Evolutionary conservation across 2,329 filamentous ascomycete species (phyloP).

Genomic region (Lachnellula willkommii): DNA sequence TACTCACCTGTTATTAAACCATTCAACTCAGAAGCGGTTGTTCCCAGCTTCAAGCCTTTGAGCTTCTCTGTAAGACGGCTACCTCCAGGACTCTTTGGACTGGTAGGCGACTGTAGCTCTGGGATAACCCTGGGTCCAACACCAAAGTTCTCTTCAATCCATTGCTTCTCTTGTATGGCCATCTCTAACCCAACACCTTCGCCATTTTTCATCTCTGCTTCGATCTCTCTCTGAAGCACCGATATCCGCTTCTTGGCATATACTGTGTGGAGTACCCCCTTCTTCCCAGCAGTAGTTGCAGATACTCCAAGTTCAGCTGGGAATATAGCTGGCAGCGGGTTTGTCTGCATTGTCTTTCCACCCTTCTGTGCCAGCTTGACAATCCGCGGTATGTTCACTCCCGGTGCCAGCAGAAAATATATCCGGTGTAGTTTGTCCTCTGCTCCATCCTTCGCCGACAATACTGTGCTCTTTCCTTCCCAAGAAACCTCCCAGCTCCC

Average conservation of each 20-base stretch:
- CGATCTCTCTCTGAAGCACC: conserved; percentile 72
- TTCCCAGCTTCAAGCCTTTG: conserved; percentile 71
- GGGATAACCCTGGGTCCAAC: conserved; percentile 21
- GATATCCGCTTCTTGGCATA: conserved; percentile 82
- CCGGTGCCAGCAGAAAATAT: conserved; percentile 76
- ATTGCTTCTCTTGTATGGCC: conserved; percentile 75
- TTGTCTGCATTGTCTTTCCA: conserved; percentile 52
- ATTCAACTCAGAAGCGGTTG: conserved; percentile 60
- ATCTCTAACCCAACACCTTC: conserved; percentile 83
- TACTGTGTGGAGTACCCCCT: conserved; percentile 76
- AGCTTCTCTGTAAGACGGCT: conserved; percentile 73
- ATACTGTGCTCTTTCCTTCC: conserved; percentile 70
- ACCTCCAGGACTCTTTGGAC: conserved; percentile 58
- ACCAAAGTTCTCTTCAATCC: conserved; percentile 75
- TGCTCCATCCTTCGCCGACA: conserved; percentile 43
- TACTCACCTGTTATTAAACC: conserved; percentile 47
- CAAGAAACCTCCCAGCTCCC: conserved; percentile 70
- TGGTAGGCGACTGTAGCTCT: conserved; percentile 42
- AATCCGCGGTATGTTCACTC: conserved; percentile 63
- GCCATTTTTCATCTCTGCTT: conserved; percentile 65
- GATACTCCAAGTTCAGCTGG: conserved; percentile 67
- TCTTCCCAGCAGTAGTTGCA: conserved; percentile 61
- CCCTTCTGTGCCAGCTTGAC: conserved; percentile 56
- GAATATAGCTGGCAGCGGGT: conserved; percentile 83
- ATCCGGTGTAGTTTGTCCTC: conserved; percentile 49